Evolutionary conservation across 768 basidiomycete genomes (phyloP).

Genomic region (Fibroporia radiculosa): DNA sequence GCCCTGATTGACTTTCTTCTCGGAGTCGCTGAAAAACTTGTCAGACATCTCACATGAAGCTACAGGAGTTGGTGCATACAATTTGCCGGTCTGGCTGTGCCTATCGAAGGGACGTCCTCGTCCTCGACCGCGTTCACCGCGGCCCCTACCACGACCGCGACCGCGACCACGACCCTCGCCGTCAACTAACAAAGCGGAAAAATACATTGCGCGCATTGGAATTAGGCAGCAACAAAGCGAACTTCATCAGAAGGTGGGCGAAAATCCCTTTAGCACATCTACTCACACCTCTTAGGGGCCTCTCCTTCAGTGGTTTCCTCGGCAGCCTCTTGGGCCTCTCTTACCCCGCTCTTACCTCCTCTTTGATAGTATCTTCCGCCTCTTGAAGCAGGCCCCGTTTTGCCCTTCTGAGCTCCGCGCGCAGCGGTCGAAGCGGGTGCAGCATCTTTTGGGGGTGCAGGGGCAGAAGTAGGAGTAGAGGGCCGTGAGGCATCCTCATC

Average conservation of each 20-base stretch:
- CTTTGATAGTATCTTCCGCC: conserved; percentile 65
- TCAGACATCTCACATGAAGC: conserved; percentile 1
- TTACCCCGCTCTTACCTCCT: conserved; percentile 42
- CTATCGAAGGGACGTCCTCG: conserved; percentile 78
- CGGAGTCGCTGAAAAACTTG: conserved; percentile 59
- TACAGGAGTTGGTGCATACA: conserved; percentile 40
- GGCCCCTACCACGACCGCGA: conserved; percentile 31
- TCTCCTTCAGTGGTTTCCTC: conserved; percentile 32
- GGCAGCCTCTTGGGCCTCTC: conserved; percentile 21
- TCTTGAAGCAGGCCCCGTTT: conserved; percentile 54
- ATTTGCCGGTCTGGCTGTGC: conserved; percentile 82
- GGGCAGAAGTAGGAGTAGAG: conserved; percentile 26
- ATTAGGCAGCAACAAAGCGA: background rate
- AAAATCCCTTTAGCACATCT: background rate
- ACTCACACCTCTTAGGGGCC: conserved; percentile 22
- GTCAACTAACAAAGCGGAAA: conserved; percentile 20
- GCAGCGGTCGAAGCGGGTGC: conserved; percentile 26
- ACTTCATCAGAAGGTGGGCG: background rate
- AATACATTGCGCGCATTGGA: background rate
- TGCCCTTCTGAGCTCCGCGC: conserved; percentile 36
- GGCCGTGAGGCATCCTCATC: conserved; percentile 41
- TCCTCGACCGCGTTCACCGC: conserved; percentile 42
- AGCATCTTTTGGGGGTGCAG: conserved; percentile 22
- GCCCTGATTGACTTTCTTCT: conserved; percentile 89
- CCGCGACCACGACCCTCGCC: conserved; percentile 34